phyloP scores from a whole-genome alignment of 2,329 filamentous ascomycete genomes.

The Penicillium corylophilum region DNA sequence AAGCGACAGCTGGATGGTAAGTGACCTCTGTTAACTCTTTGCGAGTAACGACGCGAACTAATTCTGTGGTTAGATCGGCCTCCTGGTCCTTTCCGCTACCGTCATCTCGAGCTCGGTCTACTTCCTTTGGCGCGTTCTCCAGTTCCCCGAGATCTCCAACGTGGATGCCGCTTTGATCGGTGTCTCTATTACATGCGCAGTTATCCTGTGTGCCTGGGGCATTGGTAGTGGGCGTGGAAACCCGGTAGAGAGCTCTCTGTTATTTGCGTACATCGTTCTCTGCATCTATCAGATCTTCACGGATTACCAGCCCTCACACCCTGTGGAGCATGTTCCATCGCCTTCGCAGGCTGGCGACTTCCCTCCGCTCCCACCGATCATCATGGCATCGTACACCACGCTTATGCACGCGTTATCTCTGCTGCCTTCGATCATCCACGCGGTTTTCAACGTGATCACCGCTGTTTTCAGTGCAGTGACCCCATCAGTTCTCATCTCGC shows the following conservation, averaged over 20 bases:
- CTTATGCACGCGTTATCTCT: conserved; percentile 79
- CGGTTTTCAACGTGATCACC: conserved; percentile 79
- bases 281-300: conserved; percentile 99
- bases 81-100: conserved; percentile 83
- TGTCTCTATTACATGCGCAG: conserved; percentile 84
- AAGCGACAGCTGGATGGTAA: conserved; percentile 94
- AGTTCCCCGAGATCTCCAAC: conserved; percentile 90
- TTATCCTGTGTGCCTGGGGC: conserved; percentile 90
- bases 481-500: conserved; percentile 90
- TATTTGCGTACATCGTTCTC: conserved; percentile 97
- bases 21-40: conserved; percentile 33
- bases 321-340: conserved; percentile 54
- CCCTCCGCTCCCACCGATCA: conserved; percentile 91
- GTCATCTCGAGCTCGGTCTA: conserved; percentile 92
- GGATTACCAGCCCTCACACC: conserved; percentile 82
- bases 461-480: conserved; percentile 95
- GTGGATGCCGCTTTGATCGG: conserved; percentile 91
- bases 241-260: conserved; percentile 87
- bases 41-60: conserved; percentile 8
- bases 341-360: conserved; percentile 68
- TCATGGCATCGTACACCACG: conserved; percentile 97
- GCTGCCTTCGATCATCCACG: conserved; percentile 79
- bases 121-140: conserved; percentile 92
- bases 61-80: conserved; percentile 64
- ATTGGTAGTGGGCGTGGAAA: conserved; percentile 93